Base-by-base conservation (phyloP, 768 basidiomycete species). In the Filobasidium wieringae region DNA sequence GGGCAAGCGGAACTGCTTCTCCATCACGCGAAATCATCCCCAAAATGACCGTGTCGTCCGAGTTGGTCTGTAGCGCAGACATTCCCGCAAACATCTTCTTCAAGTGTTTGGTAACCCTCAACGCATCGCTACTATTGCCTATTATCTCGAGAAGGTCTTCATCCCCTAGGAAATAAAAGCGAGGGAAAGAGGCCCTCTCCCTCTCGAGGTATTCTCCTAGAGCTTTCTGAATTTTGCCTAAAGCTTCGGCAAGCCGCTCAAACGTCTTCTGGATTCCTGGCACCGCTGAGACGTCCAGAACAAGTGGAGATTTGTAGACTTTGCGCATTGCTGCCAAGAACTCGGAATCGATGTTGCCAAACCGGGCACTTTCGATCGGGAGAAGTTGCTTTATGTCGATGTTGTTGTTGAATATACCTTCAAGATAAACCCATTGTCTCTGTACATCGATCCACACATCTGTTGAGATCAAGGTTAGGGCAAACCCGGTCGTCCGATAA, bases 41-140 rank as follows among this genome's bases (percentile, higher is more conserved):
- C 68, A 85, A 81, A 4, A 88, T 85, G 61, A 87, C 71, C 47
- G 91, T 89, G 17, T 90, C 88, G 11, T 67, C 64, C 22, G 70
- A 67, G 69, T 95, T 88, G 27, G 97, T 79, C 65, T 77, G 80
- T 64, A 97, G 79, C 0, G 90, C 91, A 1, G 90, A 85, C 36
- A 99, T 85, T 27, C 95, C 95, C 22, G 95, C 95, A 75, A 99
- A 99, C 95, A 99, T 99, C 80, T 99, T 99, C 79, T 96, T 97
- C 59, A 99, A 79, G 76, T 97, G 95, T 67, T 99, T 99, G 88
- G 95, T 90, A 74, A 97, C 88, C 36, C 95, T 86, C 41, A 90
- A 76, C 65, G 97, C 95, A 69, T 97, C 92, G 74, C 96, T 99
- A 80, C 90, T 95, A 77, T 99, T 99, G 63, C 95, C 95, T 63